phyloP scores from a whole-genome alignment of 2,329 filamentous ascomycete genomes.

The Penicillium sp. region DNA sequence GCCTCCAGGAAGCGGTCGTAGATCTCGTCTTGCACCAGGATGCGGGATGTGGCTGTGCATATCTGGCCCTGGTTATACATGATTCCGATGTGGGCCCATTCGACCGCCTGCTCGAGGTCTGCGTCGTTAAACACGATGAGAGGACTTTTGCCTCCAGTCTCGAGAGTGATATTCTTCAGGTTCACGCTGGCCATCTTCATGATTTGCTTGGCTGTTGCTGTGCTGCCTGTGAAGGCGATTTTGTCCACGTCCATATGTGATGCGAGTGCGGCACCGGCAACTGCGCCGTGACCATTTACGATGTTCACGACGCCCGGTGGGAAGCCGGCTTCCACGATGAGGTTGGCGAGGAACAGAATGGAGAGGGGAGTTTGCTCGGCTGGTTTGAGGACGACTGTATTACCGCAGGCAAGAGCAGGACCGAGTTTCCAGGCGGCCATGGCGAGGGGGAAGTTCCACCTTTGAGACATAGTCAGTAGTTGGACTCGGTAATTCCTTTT shows the following conservation, averaged over 20 bases:
- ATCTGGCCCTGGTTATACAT: slow-evolving; percentile 43
- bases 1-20: slow-evolving; percentile 24
- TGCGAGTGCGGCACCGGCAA: slow-evolving; percentile 32
- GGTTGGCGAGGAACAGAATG: slow-evolving; percentile 33
- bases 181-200: slow-evolving; percentile 38
- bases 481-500: slow-evolving; percentile 23
- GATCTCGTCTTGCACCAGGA: slow-evolving; percentile 25
- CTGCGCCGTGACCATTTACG: slow-evolving; percentile 32
- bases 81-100: slow-evolving; percentile 60
- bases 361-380: slow-evolving; percentile 37
- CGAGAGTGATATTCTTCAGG: slow-evolving; percentile 37
- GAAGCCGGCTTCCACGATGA: slow-evolving; percentile 36
- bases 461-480: background rate
- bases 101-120: slow-evolving; percentile 64
- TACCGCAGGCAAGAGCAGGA: slow-evolving; percentile 35
- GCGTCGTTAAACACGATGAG: slow-evolving; percentile 63
- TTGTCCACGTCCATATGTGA: slow-evolving; percentile 35
- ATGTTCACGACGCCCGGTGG: slow-evolving; percentile 37
- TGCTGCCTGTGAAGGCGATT: slow-evolving; percentile 36
- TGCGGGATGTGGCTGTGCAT: slow-evolving; percentile 36
- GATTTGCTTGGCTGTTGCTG: slow-evolving; percentile 33
- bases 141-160: slow-evolving; percentile 62
- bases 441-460: slow-evolving; percentile 52
- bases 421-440: slow-evolving; percentile 58
- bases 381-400: slow-evolving; percentile 35